Conservation (phyloP, 139 green algal species). For the Picochlorum sp. region DNA sequence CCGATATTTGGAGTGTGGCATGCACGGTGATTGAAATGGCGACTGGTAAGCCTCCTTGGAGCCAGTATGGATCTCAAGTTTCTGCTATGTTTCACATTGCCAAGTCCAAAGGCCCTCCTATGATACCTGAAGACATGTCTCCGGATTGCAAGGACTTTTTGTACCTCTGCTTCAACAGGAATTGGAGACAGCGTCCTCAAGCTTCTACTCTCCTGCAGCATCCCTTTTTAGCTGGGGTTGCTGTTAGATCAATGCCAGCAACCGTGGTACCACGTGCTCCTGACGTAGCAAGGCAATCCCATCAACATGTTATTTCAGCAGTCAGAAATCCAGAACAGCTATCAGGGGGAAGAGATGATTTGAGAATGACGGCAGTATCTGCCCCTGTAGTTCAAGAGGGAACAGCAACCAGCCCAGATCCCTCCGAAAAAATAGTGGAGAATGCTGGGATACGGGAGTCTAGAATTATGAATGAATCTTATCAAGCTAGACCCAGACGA, state of each 20-base stretch:
- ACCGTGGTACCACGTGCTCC: neutral
- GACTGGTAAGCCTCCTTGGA: constrained; percentile 81
- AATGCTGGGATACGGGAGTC: too few species aligned
- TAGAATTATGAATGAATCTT: too few species aligned
- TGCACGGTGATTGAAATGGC: constrained; percentile 97
- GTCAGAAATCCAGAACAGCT: too few species aligned
- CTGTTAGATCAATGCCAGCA: neutral
- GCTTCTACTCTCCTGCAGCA: constrained; percentile 61
- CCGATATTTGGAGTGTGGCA: constrained; percentile 92
- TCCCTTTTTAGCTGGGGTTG: constrained; percentile 43
- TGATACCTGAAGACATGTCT: constrained; percentile 64
- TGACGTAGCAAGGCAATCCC: too few species aligned
- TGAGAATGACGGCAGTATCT: too few species aligned
- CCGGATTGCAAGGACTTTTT: constrained; percentile 82
- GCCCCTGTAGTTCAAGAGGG: too few species aligned
- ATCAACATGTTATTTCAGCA: too few species aligned
- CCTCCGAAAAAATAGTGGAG: too few species aligned
- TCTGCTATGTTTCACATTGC: constrained; percentile 89
- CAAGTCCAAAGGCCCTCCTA: constrained; percentile 57
- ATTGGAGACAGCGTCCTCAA: constrained; percentile 49
- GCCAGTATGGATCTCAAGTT: constrained; percentile 40
- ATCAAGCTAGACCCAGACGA: too few species aligned
- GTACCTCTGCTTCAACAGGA: constrained; percentile 81
- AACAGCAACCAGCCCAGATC: too few species aligned
- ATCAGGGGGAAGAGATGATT: too few species aligned